Conservation (phyloP, 495 filamentous ascomycete species). For the Xylaria nigripes region DNA sequence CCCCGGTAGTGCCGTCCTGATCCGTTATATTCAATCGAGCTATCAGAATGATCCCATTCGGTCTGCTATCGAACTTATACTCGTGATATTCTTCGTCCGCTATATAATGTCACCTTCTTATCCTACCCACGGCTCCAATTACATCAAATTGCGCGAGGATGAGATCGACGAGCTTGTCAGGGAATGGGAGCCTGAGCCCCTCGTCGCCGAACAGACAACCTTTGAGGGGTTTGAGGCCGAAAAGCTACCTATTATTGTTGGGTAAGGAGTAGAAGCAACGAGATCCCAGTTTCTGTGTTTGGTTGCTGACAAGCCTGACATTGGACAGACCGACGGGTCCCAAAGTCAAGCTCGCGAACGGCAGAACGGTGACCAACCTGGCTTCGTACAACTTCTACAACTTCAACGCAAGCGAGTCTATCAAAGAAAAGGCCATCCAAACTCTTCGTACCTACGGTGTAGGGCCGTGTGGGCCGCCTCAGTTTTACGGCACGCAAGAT, state of each 20-base stretch:
- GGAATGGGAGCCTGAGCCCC: slow-evolving; percentile 91
- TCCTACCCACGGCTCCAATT: slow-evolving; percentile 75
- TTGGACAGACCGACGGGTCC: slow-evolving; percentile 72
- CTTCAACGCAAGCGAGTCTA: slow-evolving; percentile 78
- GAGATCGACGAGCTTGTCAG: slow-evolving; percentile 97
- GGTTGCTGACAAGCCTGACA: not conserved
- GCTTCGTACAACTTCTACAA: slow-evolving; percentile 97
- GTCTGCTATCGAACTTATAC: slow-evolving; percentile 84
- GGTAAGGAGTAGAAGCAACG: slow-evolving; percentile 44
- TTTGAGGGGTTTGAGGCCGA: slow-evolving; percentile 78
- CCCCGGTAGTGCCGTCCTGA: slow-evolving; percentile 86
- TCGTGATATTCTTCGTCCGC: slow-evolving; percentile 90
- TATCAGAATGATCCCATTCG: slow-evolving; percentile 96
- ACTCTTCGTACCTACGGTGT: slow-evolving; percentile 93
- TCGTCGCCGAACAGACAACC: slow-evolving; percentile 62
- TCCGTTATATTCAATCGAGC: slow-evolving; percentile 90
- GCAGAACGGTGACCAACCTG: slow-evolving; percentile 83
- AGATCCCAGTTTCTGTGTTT: not conserved
- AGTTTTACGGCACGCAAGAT: slow-evolving; percentile 98
- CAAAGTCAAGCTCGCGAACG: slow-evolving; percentile 80
- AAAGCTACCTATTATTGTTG: slow-evolving; percentile 76
- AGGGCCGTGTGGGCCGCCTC: slow-evolving; percentile 89
- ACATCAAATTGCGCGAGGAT: slow-evolving; percentile 82
- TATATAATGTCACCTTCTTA: slow-evolving; percentile 90
- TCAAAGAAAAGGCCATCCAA: slow-evolving; percentile 91